Evolutionary conservation across 2,329 filamentous ascomycete species (phyloP).

Genomic region (Diaporthe australafricana): DNA sequence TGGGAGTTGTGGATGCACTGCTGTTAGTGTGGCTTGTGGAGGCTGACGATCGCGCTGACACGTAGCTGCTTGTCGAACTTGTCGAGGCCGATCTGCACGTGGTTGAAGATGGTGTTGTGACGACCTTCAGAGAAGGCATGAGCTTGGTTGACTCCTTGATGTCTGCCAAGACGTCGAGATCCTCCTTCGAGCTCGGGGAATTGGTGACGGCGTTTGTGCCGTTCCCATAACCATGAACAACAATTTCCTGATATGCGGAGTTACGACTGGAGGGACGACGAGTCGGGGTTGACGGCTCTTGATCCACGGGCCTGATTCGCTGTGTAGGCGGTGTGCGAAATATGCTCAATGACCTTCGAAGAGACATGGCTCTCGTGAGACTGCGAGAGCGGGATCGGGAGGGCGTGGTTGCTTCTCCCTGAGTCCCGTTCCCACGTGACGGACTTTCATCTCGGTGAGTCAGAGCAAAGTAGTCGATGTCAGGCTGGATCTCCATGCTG

Average conservation of each 20-base stretch:
- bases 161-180: not conserved
- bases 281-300: not conserved
- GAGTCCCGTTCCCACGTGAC: not conserved
- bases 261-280: conserved; percentile 33
- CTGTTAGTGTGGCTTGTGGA: conserved; percentile 19
- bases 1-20: conserved; percentile 29
- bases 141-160: not conserved
- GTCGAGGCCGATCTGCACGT: conserved; percentile 35
- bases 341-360: conserved; percentile 50
- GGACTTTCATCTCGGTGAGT: conserved; percentile 47
- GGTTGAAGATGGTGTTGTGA: not conserved
- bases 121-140: not conserved
- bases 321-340: conserved; percentile 40
- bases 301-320: not conserved
- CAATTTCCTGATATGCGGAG: conserved; percentile 60
- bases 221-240: conserved; percentile 66
- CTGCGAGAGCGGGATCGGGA: conserved; percentile 37
- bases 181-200: not conserved
- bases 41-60: not conserved
- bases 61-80: conserved; percentile 30
- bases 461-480: conserved; percentile 66
- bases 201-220: conserved; percentile 56
- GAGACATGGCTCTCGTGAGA: conserved; percentile 44
- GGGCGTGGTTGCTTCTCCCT: not conserved
- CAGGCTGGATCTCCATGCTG: conserved; percentile 57